Evolutionary conservation across 208 protist species (phyloP).

Genomic region (Trypanosoma rangeli): DNA sequence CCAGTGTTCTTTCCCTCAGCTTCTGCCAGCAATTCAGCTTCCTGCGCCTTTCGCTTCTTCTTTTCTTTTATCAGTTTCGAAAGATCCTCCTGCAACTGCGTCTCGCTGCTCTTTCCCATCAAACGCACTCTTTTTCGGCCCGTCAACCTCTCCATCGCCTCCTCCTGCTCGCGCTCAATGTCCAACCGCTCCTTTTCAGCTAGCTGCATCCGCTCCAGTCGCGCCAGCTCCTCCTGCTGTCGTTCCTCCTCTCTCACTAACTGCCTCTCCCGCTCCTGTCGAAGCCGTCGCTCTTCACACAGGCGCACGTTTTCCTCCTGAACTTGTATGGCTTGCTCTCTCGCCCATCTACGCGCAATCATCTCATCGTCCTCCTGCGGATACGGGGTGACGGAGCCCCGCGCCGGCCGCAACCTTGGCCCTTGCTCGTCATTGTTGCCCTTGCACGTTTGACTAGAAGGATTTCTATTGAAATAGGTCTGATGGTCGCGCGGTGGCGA

Average conservation of each 20-base stretch:
- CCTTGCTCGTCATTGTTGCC: not conserved
- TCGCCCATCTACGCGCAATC: slow-evolving; percentile 27
- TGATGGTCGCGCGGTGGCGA: not conserved
- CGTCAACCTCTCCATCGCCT: too few species aligned
- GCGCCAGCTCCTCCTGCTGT: slow-evolving; percentile 48
- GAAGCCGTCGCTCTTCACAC: slow-evolving; percentile 56
- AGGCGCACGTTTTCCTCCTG: slow-evolving; percentile 73
- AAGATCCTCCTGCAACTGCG: slow-evolving; percentile 19
- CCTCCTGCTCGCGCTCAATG: slow-evolving; percentile 48
- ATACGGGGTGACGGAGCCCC: not conserved
- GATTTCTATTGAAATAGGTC: not conserved
- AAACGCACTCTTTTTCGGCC: slow-evolving; percentile 35
- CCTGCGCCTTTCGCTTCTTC: slow-evolving; percentile 1
- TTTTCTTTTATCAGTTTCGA: slow-evolving; percentile 19
- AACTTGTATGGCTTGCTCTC: slow-evolving; percentile 57
- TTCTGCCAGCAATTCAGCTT: not conserved
- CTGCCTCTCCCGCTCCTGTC: slow-evolving; percentile 39
- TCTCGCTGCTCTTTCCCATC: not conserved
- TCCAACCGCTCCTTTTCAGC: slow-evolving; percentile 44
- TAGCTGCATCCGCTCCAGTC: slow-evolving; percentile 47
- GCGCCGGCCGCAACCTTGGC: not conserved
- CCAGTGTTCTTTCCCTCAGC: not conserved
- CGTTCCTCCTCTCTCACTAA: slow-evolving; percentile 39
- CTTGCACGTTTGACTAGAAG: not conserved
- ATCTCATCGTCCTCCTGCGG: slow-evolving; percentile 12